phyloP scores from a whole-genome alignment of 169 alveolate genomes.

The Cryptosporidium sp. region DNA sequence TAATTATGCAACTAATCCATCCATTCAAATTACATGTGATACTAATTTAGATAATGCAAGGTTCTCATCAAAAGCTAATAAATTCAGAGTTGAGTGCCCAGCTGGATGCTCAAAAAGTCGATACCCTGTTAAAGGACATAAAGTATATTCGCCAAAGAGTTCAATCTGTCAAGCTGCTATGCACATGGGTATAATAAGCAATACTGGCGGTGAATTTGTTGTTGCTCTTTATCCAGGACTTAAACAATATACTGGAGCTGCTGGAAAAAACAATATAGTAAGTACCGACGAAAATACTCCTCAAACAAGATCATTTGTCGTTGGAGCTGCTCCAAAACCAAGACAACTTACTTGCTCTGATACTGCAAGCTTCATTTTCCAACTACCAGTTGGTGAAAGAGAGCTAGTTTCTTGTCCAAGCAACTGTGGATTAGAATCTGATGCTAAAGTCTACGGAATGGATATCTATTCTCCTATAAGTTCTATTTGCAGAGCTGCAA shows the following conservation, averaged over 20 bases:
- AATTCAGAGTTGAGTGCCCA: constrained; percentile 78
- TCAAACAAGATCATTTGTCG: constrained; percentile 83
- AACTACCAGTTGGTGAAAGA: constrained; percentile 67
- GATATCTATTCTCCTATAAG: constrained; percentile 87
- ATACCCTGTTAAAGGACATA: constrained; percentile 75
- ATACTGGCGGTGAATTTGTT: constrained; percentile 81
- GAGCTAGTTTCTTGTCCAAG: constrained; percentile 73
- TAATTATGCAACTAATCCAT: constrained; percentile 75
- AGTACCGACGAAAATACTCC: constrained; percentile 59
- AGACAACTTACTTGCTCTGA: constrained; percentile 64
- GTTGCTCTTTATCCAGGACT: constrained; percentile 79
- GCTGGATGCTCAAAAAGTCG: constrained; percentile 75
- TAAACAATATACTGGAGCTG: constrained; percentile 73
- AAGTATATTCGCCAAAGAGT: constrained; percentile 79
- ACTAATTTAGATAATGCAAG: constrained; percentile 70
- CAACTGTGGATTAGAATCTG: constrained; percentile 76
- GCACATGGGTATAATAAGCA: constrained; percentile 87
- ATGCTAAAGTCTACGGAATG: constrained; percentile 80
- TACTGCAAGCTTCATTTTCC: constrained; percentile 63
- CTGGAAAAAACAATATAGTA: constrained; percentile 76
- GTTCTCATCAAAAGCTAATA: constrained; percentile 69
- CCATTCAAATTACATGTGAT: constrained; percentile 77
- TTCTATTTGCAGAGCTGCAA: constrained; percentile 90
- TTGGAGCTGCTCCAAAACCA: constrained; percentile 84
- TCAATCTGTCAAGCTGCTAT: constrained; percentile 92